phyloP scores from a whole-genome alignment of 2,329 filamentous ascomycete species.

The Xylariaceae sp. region DNA sequence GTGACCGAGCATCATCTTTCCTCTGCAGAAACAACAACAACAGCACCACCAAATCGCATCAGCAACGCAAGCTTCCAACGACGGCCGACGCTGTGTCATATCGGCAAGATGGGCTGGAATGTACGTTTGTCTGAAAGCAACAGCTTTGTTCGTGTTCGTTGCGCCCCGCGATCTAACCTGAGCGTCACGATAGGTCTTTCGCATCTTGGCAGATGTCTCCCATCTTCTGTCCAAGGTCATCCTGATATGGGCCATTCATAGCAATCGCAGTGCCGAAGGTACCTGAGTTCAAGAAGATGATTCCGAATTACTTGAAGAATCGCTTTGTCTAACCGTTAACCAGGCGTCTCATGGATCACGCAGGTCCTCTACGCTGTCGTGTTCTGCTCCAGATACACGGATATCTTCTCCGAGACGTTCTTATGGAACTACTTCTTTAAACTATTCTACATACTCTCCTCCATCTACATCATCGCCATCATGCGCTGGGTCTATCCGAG shows the following conservation, averaged over 20 bases:
- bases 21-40: neutral
- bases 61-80: conserved; percentile 11
- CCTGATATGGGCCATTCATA: conserved; percentile 84
- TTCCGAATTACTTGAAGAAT: neutral
- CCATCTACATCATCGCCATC: conserved; percentile 77
- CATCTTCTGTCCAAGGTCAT: conserved; percentile 86
- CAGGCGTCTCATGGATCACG: conserved; percentile 84
- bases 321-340: conserved; percentile 18
- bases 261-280: conserved; percentile 82
- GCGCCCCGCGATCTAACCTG: neutral
- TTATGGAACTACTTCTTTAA: conserved; percentile 78
- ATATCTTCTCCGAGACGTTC: conserved; percentile 59
- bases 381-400: conserved; percentile 81
- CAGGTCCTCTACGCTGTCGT: conserved; percentile 83
- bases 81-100: neutral
- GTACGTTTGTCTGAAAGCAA: conserved; percentile 21
- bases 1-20: neutral
- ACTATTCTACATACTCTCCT: conserved; percentile 79
- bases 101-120: conserved; percentile 30
- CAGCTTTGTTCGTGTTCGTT: neutral
- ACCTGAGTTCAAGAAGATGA: conserved; percentile 19
- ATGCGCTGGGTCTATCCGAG: conserved; percentile 85
- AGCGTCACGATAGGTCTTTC: conserved; percentile 50
- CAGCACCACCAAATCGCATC: conserved; percentile 4
- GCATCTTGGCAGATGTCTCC: conserved; percentile 75